Evolutionary conservation across 1,139 yeast genomes (phyloP), one percentile per base, ranked within the genome.

Genomic region (Kodamaea ohmeri): DNA sequence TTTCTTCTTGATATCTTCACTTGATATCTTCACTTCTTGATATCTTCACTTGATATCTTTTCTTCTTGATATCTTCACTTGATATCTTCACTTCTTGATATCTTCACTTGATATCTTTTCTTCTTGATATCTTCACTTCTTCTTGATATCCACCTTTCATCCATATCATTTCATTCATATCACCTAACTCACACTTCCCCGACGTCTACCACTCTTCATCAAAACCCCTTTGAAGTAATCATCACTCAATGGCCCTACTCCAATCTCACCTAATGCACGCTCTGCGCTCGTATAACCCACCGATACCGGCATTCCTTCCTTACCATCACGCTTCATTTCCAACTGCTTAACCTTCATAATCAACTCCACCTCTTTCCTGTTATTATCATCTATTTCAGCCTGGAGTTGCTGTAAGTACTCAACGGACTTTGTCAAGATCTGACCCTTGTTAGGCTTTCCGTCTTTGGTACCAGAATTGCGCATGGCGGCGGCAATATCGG

Each of bases 361-460:
- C 43, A 85, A 65, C 55, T 85, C 95, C 12, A 84, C 85, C 55
- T 88, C 96, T 45, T 76, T 77, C 37, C 90, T 70, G 60, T 88
- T 88, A 53, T 77, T 79, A 41, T 78, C 78, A 52, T 89, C 97
- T 44, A 89, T 86, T 42, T 77, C 71, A 44, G 77, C 77, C 61
- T 89, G 96, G 32, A 90, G 64, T 49, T 69, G 68, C 46, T 80
- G 81, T 38, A 90, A 80, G 54, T 88, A 90, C 50, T 88, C 96
- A 3, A 89, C 95, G 0, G 94, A 78, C 52, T 86, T 83, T 14
- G 89, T 76, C 45, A 90, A 66, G 8, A 90, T 86, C 50, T 89
- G 95, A 1, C 97, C 97, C 63, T 90, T 90, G 55, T 89, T 89
- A 1, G 97, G 97, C 50, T 83, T 83, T 3, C 95, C 96, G 52